phyloP scores from a whole-genome alignment of 345 rosid genomes.

The Gossypium thurberi region DNA sequence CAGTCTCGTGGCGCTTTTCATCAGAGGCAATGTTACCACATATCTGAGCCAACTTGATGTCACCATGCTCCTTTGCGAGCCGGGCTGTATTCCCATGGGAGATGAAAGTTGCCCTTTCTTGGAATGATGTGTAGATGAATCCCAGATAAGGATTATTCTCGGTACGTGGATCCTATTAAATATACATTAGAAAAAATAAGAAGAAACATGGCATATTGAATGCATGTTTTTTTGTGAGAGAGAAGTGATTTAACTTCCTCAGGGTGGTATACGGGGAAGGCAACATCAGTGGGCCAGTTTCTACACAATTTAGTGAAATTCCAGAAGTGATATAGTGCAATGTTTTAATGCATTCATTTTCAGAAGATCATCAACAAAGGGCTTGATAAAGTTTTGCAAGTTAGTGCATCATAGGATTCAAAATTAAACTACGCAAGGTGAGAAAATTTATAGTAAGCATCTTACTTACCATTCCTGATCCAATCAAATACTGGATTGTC shows the following conservation, averaged over 20 bases:
- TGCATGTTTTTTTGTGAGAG: neutral
- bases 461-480: constrained; percentile 78
- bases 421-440: neutral
- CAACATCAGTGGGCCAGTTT: neutral
- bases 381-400: neutral
- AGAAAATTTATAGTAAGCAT: constrained; percentile 13
- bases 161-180: constrained; percentile 61
- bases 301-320: neutral
- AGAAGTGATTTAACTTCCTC: neutral
- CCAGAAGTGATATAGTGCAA: neutral
- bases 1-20: constrained; percentile 93
- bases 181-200: neutral
- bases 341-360: neutral
- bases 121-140: constrained; percentile 89
- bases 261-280: neutral
- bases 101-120: constrained; percentile 94
- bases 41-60: constrained; percentile 71
- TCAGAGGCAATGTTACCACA: constrained; percentile 88
- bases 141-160: constrained; percentile 90
- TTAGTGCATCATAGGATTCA: neutral
- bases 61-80: constrained; percentile 80
- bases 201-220: neutral
- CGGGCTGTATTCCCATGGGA: constrained; percentile 96
- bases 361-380: neutral
- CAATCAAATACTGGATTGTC: constrained; percentile 62